Evolutionary conservation across 1,139 yeast genomes (phyloP).

Genomic region (Pichia norvegensis): DNA sequence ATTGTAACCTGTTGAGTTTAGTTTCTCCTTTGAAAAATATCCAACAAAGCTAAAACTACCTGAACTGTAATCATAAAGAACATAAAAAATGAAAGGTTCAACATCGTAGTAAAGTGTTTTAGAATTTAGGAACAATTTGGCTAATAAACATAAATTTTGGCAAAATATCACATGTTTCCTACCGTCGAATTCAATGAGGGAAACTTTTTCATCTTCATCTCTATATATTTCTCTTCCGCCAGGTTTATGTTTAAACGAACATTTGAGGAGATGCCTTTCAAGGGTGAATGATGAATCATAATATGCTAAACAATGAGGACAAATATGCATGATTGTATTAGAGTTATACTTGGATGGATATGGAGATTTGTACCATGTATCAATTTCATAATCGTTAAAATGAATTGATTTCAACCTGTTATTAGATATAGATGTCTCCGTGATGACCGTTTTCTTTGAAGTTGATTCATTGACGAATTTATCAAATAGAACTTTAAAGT

Average conservation of each 20-base stretch:
- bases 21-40: slow-evolving; percentile 84
- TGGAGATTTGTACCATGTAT: slow-evolving; percentile 91
- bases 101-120: slow-evolving; percentile 91
- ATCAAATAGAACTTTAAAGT: slow-evolving; percentile 45
- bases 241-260: slow-evolving; percentile 59
- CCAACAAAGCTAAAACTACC: slow-evolving; percentile 74
- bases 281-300: slow-evolving; percentile 63
- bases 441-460: slow-evolving; percentile 15
- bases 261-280: slow-evolving; percentile 65
- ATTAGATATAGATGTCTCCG: slow-evolving; percentile 16
- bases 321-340: slow-evolving; percentile 56
- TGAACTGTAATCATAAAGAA: slow-evolving; percentile 41
- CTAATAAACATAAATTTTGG: slow-evolving; percentile 80
- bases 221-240: slow-evolving; percentile 91
- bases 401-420: slow-evolving; percentile 39
- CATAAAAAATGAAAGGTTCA: slow-evolving; percentile 87
- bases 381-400: slow-evolving; percentile 64
- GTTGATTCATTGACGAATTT: slow-evolving; percentile 29
- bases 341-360: slow-evolving; percentile 81
- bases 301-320: slow-evolving; percentile 82
- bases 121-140: slow-evolving; percentile 82
- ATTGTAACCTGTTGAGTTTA: slow-evolving; percentile 67
- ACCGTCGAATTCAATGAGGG: slow-evolving; percentile 92
- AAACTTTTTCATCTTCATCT: slow-evolving; percentile 37
- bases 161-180: slow-evolving; percentile 74